Evolutionary conservation across 345 rosid genomes (phyloP), one percentile per base, ranked within the genome.

Genomic region (Linum trigynum): DNA sequence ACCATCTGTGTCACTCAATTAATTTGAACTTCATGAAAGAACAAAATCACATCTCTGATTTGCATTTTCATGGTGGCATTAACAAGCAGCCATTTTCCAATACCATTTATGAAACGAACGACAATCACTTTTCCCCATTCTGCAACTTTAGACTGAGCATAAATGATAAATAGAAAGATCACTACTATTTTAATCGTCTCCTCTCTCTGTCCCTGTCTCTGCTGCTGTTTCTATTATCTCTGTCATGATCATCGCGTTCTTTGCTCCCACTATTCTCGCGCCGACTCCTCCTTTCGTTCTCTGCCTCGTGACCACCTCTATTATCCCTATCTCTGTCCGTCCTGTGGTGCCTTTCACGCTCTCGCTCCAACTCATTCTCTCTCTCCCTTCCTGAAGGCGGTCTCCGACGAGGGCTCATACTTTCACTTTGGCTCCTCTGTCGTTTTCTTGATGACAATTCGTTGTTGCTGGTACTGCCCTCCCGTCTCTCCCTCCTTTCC

Each of bases 361-460:
- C 32, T 23, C 32, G 32, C 32, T 23, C 32, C 48, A 73, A 39
- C 45, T 41, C 74, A 10, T 16, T 57, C 36, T 66, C 74, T 61
- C 77, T 66, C n/a, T 59, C 71, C 55, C 64, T 70, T 48, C 9
- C 50, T 12, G 68, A 78, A 70, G 84, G 70, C 32, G 32, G 32
- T 79, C 83, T 88, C 48, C 78, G 73, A 8, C 81, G 92, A 4
- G 99, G 97, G 70, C 96, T 95, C 69, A 67, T 71, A 65, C 91
- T 91, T 66, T 53, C 75, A 69, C 87, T 85, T 73, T 70, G 74
- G 74, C 83, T 88, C 68, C 87, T 92, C 53, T 80, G 84, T 43
- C 97, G 81, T 77, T 95, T 95, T 72, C 84, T 87, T 59, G 89
- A 83, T 38, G 90, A 81, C 32, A 23, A 23, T 68, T 86, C 96